Base-by-base conservation (phyloP, 148 eudicot genomes). In the Cornus florida region DNA sequence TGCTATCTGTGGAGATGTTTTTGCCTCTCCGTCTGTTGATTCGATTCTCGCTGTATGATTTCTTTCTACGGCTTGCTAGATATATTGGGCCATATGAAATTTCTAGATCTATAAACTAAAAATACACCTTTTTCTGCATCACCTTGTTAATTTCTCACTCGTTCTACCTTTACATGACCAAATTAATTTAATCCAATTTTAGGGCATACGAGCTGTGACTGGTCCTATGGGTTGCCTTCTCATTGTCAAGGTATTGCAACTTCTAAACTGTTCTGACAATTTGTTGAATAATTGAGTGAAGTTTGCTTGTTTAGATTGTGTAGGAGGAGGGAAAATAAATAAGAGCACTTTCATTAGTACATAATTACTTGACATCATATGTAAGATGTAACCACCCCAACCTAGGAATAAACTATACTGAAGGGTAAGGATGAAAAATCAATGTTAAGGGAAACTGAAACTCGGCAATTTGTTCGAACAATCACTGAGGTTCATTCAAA, bases 121-220 rank as follows among this genome's bases (percentile, higher is more conserved):
- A 65, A 64, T 6, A 32, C 14, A 20, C 17, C 33, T 19, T 20
- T 38, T 23, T 71, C 38, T 35, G 38, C 38, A 35, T 35, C 38
- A 35, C 38, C 38, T 35, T 35, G 24, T 67, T 68, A 33, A 23
- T 65, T 56, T 48, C 57, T 66, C 10, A 17, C 39, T 7, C 56
- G 10, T 33, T 53, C 38, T 35, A 71, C 16, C 71, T 66, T 79
- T 80, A 31, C 56, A 60, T 77, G 43, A 66, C 38, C 23, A 69
- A 69, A 39, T 57, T 81, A 72, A 73, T 67, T 16, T 77, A 68
- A 39, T 43, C 75, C 69, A 71, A 69, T 72, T 76, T 72, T 83
- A 95, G 99, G 99, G 98, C 53, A 93, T 96, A 23, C 89, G 99
- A 87, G 97, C 97, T 84, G 99, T 96, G 53, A 96, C 99, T 71